Evolutionary conservation across 164 flowering plant species (phyloP), one percentile per base, ranked within the genome.

Genomic region (Tetracentron sinense): DNA sequence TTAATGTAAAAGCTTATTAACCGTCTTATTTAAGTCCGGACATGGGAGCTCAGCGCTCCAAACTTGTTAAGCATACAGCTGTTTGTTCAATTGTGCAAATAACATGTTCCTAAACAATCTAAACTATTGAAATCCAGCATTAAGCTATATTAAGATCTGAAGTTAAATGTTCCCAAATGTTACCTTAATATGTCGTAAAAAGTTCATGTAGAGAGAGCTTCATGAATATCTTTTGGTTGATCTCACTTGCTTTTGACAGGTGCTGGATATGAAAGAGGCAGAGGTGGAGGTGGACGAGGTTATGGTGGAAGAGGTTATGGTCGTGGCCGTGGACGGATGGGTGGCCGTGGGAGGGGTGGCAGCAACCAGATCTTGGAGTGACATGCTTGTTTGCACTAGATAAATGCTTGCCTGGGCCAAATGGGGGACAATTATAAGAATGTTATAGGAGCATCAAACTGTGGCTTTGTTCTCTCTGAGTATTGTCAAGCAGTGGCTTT

Each of bases 271-370:
- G 75, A 69, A 58, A 53, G 72, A 51, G 78, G 69, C 48, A 61
- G 67, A 62, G 63, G 67, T 19, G 74, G 85, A 27, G 79, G 84
- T 11, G 77, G 82, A 7, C 68, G 87, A 63, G n/a, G n/a, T n/a
- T n/a, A n/a, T n/a, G n/a, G n/a, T n/a, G 77, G 82, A 7, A 70
- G 87, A 63, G 80, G 87, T 16, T 76, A 75, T 65, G 78, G 77
- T 25, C 75, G 83, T 25, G 79, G 83, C 5, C 69, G 82, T 33
- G 94, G 85, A 42, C 67, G 85, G 58, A 76, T 72, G 75, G 87
- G 81, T 51, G 78, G 78, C 7, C 80, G 77, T 21, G 33, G 69
- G 5, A 72, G 85, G 71, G 85, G 82, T 27, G 79, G 76, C 65
- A 78, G 72, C 53, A 62, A 70, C 71, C 72, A 72, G 62, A 73